Conservation (phyloP, 192 early-diverging fungal genomes). For the Backusella australiensis region DNA sequence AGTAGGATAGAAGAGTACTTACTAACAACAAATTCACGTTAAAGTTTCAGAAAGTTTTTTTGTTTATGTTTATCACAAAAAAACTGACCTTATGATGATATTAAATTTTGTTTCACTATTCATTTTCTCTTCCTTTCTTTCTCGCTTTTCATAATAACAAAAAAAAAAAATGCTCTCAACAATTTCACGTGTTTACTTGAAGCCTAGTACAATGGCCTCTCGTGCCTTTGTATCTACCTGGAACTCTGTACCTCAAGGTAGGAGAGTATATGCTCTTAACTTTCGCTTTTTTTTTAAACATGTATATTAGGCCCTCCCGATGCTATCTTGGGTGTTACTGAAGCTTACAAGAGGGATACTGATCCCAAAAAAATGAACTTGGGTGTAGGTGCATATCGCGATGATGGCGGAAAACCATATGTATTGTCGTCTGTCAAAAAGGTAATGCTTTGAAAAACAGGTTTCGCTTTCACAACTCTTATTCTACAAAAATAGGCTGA, state of each 20-base stretch:
- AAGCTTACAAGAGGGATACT: slow-evolving; percentile 90
- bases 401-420: slow-evolving; percentile 89
- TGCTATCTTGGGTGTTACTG: slow-evolving; percentile 85
- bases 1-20: too few relatives aligned
- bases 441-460: slow-evolving; percentile 29
- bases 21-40: too few relatives aligned
- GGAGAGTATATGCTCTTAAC: background rate
- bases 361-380: slow-evolving; percentile 96
- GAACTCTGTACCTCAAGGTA: slow-evolving; percentile 56
- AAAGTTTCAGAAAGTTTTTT: too few relatives aligned
- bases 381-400: slow-evolving; percentile 96
- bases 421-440: slow-evolving; percentile 86
- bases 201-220: slow-evolving; percentile 13
- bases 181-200: slow-evolving; percentile 19
- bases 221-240: slow-evolving; percentile 48
- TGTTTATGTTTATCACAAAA: too few relatives aligned
- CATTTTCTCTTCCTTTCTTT: too few relatives aligned
- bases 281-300: background rate
- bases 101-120: too few relatives aligned
- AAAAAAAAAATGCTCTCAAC: slow-evolving; percentile 28
- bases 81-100: too few relatives aligned
- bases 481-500: slow-evolving; percentile 62
- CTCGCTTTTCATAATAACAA: background rate
- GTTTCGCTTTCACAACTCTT: background rate
- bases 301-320: slow-evolving; percentile 61